Evolutionary conservation across 208 protist genomes (phyloP).

Genomic region (Tritrichomonas foetus): DNA sequence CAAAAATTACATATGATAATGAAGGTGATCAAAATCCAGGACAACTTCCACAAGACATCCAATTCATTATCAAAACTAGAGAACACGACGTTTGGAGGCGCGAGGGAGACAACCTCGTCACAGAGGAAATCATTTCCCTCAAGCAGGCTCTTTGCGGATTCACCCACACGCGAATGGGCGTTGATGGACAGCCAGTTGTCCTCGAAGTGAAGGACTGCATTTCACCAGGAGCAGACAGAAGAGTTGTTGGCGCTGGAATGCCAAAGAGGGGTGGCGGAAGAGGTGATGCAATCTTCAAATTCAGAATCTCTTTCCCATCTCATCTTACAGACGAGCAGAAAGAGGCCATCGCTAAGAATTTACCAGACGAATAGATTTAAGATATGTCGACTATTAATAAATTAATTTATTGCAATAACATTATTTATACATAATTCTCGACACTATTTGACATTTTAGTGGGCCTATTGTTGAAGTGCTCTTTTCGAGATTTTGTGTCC

Average conservation of each 20-base stretch:
- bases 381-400: neutral
- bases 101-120: constrained; percentile 49
- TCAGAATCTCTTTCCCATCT: neutral
- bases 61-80: constrained; percentile 44
- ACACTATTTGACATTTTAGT: no score
- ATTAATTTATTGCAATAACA: neutral
- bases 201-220: neutral
- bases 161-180: neutral
- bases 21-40: constrained; percentile 45
- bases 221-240: neutral
- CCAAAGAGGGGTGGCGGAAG: neutral
- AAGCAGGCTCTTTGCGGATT: constrained; percentile 54
- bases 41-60: constrained; percentile 34
- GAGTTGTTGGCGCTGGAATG: constrained; percentile 8
- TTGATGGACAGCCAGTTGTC: constrained; percentile 32
- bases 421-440: no score
- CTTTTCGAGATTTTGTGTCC: no score
- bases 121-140: constrained; percentile 45
- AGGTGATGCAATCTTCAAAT: neutral
- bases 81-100: constrained; percentile 43
- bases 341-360: neutral
- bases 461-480: no score
- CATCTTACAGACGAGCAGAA: neutral
- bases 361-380: neutral
- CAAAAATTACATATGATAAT: constrained; percentile 44